phyloP scores from a whole-genome alignment of 805 yeast genomes.

The Barnettozyma sucrosica region DNA sequence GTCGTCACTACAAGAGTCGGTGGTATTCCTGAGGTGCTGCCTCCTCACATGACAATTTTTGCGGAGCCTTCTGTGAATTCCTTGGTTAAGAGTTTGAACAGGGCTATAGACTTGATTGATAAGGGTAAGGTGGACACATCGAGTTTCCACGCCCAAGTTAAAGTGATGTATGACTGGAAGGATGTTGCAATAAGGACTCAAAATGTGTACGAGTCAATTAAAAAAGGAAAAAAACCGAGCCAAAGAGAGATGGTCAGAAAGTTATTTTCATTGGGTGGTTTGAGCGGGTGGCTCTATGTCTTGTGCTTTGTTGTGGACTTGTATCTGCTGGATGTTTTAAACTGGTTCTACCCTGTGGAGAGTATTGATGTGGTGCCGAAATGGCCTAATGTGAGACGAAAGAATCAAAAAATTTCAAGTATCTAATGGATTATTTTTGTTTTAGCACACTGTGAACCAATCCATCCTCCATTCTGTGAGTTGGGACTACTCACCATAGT shows the following conservation, averaged over 20 bases:
- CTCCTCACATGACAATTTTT: slow-evolving; percentile 86
- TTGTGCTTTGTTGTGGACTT: slow-evolving; percentile 79
- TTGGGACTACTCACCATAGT: too few species aligned
- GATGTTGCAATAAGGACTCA: slow-evolving; percentile 86
- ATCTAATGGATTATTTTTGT: not conserved
- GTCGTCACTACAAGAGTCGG: slow-evolving; percentile 96
- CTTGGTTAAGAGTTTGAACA: slow-evolving; percentile 60
- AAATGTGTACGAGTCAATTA: slow-evolving; percentile 57
- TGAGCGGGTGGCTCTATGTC: slow-evolving; percentile 83
- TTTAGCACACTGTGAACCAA: too few species aligned
- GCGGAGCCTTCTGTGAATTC: slow-evolving; percentile 86
- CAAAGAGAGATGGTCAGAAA: slow-evolving; percentile 54
- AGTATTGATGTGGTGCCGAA: slow-evolving; percentile 70
- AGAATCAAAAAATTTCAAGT: not conserved
- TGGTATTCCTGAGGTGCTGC: slow-evolving; percentile 95
- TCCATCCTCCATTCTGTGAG: too few species aligned
- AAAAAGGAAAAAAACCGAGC: slow-evolving; percentile 24
- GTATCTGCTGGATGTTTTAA: slow-evolving; percentile 55
- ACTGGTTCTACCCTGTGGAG: slow-evolving; percentile 61
- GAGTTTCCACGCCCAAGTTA: slow-evolving; percentile 70
- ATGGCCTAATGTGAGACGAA: slow-evolving; percentile 50
- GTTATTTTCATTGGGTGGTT: slow-evolving; percentile 65
- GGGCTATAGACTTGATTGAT: slow-evolving; percentile 61
- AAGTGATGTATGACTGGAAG: slow-evolving; percentile 84
- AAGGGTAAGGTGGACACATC: slow-evolving; percentile 61